Evolutionary conservation across 2,329 filamentous ascomycete genomes (phyloP).

Genomic region (Hymenoscyphus albidus): DNA sequence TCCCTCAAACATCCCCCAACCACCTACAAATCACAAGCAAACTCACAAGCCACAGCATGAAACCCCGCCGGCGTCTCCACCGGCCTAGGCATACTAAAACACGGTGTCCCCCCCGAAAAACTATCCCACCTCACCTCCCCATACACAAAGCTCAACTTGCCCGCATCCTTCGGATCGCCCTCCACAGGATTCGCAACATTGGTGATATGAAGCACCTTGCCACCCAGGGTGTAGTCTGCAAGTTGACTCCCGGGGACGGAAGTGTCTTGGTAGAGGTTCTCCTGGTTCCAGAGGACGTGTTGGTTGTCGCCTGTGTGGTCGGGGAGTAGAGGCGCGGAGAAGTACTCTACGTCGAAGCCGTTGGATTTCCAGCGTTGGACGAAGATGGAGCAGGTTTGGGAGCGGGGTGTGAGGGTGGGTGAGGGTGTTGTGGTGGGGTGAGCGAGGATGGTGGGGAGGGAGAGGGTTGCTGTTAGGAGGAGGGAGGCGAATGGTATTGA

Average conservation of each 20-base stretch:
- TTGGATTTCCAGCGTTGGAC: conserved; percentile 19
- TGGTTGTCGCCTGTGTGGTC: conserved; percentile 6
- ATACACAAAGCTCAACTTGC: conserved; percentile 17
- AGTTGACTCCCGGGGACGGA: conserved; percentile 1
- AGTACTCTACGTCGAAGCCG: conserved; percentile 17
- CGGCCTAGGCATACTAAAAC: conserved; percentile 10
- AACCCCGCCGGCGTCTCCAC: conserved; percentile 8
- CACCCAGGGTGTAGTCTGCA: no score
- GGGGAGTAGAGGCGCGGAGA: conserved; percentile 1
- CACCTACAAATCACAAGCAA: conserved; percentile 6
- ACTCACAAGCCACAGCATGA: conserved; percentile 6
- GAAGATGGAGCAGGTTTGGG: conserved; percentile 16
- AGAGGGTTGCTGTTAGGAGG: conserved; percentile 4
- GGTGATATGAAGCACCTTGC: conserved; percentile 7
- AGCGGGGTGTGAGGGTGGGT: not conserved
- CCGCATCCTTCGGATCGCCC: conserved; percentile 13
- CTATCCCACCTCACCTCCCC: conserved; percentile 14
- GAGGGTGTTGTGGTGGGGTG: conserved; percentile 1
- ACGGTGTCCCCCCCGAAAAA: conserved; percentile 4
- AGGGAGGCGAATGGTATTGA: not conserved
- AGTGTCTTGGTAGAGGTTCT: not conserved
- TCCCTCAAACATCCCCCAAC: not conserved
- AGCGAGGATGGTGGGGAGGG: conserved; percentile 7
- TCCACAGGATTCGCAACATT: conserved; percentile 17
- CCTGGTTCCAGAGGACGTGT: conserved; percentile 13